Base-by-base conservation (phyloP, 2,329 filamentous ascomycete species). In the Hypoxylon sp. region DNA sequence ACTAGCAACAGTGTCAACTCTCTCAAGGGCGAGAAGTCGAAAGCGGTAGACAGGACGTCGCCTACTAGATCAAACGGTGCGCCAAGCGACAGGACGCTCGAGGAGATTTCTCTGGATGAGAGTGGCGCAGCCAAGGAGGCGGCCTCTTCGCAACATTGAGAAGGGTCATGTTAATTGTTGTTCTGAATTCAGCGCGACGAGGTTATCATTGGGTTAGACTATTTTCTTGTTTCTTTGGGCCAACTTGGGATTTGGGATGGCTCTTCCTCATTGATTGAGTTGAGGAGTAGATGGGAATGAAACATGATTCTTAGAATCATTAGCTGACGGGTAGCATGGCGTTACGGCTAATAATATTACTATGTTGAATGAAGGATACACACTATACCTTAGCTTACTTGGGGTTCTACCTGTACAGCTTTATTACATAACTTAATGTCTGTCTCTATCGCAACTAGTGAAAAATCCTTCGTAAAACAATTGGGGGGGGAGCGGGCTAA, bases 21-120 rank as follows among this genome's bases (percentile, higher is more conserved):
- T 17, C 31, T 76, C 35, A 77, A 77, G 68, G 64, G 64, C 11
- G 73, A 75, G 63, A 74, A 76, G 51, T n/a, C 57, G n/a, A 73
- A 71, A 51, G 68, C 54, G 3, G 46, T 35, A 3, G 55, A 60
- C 22, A 48, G 46, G 20, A 13, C 48, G 14, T 65, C 53, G 13
- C 57, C 68, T 55, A 65, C 64, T n/a, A 48, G 57, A 31, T 67
- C 61, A 10, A 53, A 54, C 14, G 62, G 63, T 10, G 49, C 64
- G 2, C 46, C 55, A 10, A 72, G 64, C 33, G 63, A 70, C 17
- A 49, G 37, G 22, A 64, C 54, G 10, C 30, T 62, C 35, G 61
- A 61, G 10, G 67, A 70, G n/a, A 44, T 22, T 11, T 37, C 61
- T 13, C 22, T 56, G 6, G 53, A 68, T 14, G 64, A 65, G 56